Percentiles rank a stretch among this genome's conserved stretches.
Evolutionary conservation across 768 basidiomycete genomes (phyloP).

Genomic region (Agrocybe pediades): DNA sequence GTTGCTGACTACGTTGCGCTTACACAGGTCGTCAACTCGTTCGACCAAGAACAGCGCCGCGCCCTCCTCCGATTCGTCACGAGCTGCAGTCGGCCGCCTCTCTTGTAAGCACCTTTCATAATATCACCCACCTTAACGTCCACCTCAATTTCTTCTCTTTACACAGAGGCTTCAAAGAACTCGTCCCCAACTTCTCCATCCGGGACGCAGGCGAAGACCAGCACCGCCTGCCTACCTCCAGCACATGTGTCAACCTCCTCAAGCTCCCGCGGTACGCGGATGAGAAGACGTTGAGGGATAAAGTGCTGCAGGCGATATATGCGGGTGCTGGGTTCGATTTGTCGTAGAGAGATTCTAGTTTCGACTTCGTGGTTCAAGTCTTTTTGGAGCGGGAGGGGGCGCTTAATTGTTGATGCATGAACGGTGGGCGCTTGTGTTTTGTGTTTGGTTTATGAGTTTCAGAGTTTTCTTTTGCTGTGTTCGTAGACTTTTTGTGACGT

Average conservation of each 20-base stretch:
- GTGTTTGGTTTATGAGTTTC: too few species aligned
- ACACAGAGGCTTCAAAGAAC: constrained; percentile 80
- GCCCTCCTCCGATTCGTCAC: constrained; percentile 89
- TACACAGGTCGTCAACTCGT: constrained; percentile 69
- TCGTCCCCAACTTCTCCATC: constrained; percentile 88
- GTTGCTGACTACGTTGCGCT: background rate
- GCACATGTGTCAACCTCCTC: constrained; percentile 90
- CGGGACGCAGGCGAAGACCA: constrained; percentile 79
- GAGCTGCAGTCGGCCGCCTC: constrained; percentile 85
- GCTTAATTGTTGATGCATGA: too few species aligned
- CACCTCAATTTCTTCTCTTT: background rate
- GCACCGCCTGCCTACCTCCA: constrained; percentile 69
- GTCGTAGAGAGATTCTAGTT: too few species aligned
- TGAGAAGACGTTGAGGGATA: constrained; percentile 65
- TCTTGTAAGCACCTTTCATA: constrained; percentile 56
- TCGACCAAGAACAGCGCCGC: constrained; percentile 79
- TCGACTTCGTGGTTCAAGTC: too few species aligned
- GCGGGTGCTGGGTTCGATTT: constrained; percentile 93
- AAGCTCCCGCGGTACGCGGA: constrained; percentile 80
- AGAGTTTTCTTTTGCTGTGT: too few species aligned
- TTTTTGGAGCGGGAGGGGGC: too few species aligned
- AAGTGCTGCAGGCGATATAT: constrained; percentile 84
- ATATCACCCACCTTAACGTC: background rate
- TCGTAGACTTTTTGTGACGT: too few species aligned
- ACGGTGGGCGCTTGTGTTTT: too few species aligned